Conservation (phyloP, 2,329 filamentous ascomycete genomes). For the Setomelanomma holmii region DNA sequence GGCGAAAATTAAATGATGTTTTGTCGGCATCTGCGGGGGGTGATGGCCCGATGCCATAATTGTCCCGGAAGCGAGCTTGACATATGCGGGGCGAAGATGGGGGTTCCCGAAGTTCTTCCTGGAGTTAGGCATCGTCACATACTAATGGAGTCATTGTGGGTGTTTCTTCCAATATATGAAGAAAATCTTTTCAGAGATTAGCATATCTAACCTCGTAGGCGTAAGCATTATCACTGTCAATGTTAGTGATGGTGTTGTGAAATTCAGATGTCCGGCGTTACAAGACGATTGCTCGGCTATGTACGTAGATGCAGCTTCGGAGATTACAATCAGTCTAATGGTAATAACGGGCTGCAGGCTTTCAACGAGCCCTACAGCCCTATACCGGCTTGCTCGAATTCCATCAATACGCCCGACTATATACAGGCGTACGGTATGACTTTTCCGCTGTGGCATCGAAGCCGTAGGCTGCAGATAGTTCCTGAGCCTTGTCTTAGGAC, state of each 20-base stretch:
- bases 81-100: not conserved
- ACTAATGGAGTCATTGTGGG: not conserved
- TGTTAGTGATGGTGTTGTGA: not conserved
- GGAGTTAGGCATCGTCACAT: not conserved
- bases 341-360: not conserved
- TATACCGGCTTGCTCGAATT: not conserved
- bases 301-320: not conserved
- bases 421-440: too few species aligned
- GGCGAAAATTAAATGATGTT: constrained; percentile 1
- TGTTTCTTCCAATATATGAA: too few species aligned
- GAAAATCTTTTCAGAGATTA: too few species aligned
- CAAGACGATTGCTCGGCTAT: not conserved
- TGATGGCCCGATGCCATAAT: constrained; percentile 1
- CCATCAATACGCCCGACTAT: too few species aligned
- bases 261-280: not conserved
- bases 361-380: not conserved
- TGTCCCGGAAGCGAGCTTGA: not conserved
- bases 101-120: not conserved
- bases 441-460: too few species aligned
- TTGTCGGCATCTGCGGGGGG: constrained; percentile 4
- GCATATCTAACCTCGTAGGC: too few species aligned
- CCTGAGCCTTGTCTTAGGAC: too few species aligned
- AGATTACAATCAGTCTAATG: not conserved
- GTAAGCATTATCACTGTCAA: too few species aligned
- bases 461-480: too few species aligned